A percentile compares a stretch with the other conserved stretches of the same genome.
phyloP scores from a whole-genome alignment of 441 rosid species.

The Pelargonium citronellum region DNA sequence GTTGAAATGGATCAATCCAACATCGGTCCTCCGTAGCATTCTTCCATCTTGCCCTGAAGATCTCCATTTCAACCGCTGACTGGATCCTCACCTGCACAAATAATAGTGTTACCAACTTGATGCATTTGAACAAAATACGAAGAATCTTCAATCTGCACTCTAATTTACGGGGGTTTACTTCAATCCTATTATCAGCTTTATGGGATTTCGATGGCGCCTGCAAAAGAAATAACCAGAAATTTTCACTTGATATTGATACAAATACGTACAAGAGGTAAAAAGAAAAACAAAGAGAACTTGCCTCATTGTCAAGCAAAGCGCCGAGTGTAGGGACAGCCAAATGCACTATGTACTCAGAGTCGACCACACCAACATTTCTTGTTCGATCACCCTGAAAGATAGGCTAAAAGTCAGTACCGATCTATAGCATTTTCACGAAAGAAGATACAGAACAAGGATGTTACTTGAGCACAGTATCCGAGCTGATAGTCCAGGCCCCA shows the following conservation, averaged over 20 bases:
- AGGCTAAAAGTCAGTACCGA: slow-evolving; percentile 14
- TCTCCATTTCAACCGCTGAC: slow-evolving; percentile 63
- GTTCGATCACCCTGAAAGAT: slow-evolving; percentile 67
- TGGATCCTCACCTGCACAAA: slow-evolving; percentile 60
- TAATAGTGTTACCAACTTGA: background rate
- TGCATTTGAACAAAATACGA: background rate
- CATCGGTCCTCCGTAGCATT: slow-evolving; percentile 57
- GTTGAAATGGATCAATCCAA: slow-evolving; percentile 75
- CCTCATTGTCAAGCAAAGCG: slow-evolving; percentile 35
- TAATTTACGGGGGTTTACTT: slow-evolving; percentile 32
- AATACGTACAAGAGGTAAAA: background rate
- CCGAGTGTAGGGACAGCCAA: slow-evolving; percentile 74
- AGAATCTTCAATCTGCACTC: too few relatives aligned
- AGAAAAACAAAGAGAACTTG: slow-evolving; percentile 13
- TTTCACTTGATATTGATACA: background rate
- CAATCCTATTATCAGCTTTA: slow-evolving; percentile 46
- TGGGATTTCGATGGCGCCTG: slow-evolving; percentile 37
- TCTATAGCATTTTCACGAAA: background rate
- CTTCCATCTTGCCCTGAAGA: slow-evolving; percentile 62
- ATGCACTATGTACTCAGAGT: slow-evolving; percentile 77
- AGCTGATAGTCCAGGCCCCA: slow-evolving; percentile 88
- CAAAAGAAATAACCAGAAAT: slow-evolving; percentile 11
- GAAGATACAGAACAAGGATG: slow-evolving; percentile 14
- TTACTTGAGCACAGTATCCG: slow-evolving; percentile 83
- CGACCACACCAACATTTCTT: slow-evolving; percentile 78